Percentiles rank a stretch among this genome's conserved stretches.
Conservation (phyloP, 2,329 filamentous ascomycete genomes). For the Neofusicoccum parvum region DNA sequence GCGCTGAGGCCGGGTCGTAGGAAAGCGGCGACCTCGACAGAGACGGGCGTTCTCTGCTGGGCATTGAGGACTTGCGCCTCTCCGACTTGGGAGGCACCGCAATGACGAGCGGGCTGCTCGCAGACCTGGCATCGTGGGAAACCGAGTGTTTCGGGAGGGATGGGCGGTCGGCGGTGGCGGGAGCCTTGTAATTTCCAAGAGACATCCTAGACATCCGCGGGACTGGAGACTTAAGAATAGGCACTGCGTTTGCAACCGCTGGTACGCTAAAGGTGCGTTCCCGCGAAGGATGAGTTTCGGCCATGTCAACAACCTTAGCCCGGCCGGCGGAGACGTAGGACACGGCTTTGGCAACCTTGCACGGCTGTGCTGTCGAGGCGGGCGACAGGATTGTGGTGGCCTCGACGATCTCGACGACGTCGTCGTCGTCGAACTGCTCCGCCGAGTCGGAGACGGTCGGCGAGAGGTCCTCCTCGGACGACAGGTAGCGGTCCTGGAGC, state of each 20-base stretch:
- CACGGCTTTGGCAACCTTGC: conserved; percentile 39
- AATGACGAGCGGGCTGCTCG: neutral
- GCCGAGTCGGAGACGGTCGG: conserved; percentile 36
- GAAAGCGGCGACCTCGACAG: conserved; percentile 17
- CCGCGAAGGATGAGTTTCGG: conserved; percentile 14
- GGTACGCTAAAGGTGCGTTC: conserved; percentile 32
- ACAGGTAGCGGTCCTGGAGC: conserved; percentile 42
- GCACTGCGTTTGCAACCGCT: conserved; percentile 33
- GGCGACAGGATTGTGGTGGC: neutral
- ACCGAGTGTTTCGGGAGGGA: neutral
- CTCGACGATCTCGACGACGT: conserved; percentile 21
- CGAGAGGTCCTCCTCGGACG: conserved; percentile 42
- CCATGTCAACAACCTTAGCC: conserved; percentile 41
- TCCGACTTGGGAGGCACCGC: neutral
- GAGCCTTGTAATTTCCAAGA: conserved; percentile 28
- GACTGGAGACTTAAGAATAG: conserved; percentile 31
- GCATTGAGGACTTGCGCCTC: conserved; percentile 17
- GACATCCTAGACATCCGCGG: conserved; percentile 31
- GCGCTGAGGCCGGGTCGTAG: conserved; percentile 2
- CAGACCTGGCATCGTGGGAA: neutral
- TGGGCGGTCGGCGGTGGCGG: conserved; percentile 11
- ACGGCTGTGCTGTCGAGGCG: conserved; percentile 24
- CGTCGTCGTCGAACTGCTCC: conserved; percentile 33
- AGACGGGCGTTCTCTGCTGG: neutral
- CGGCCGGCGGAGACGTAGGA: conserved; percentile 41